These are phyloP conservation scores for Botrytis elliptica DNA, from an alignment of 2,329 filamentous ascomycete species.

Conservation along the genomic window DNA sequence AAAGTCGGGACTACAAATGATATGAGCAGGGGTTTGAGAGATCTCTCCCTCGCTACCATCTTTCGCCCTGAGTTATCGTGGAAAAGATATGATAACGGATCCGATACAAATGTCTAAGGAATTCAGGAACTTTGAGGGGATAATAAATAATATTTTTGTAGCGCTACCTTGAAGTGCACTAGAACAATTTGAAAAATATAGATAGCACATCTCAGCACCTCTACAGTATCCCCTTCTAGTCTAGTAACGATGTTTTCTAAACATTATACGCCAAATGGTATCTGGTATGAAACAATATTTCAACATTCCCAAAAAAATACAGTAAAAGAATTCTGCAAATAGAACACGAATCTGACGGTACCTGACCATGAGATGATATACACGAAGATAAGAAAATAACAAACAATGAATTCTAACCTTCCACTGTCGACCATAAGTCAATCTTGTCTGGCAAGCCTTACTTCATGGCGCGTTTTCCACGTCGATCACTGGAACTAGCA, in stretches of 20 bases:
- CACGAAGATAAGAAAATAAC: conserved; percentile 10
- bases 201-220: conserved; percentile 6
- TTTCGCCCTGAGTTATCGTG: background rate
- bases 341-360: conserved; percentile 18
- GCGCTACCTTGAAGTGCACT: background rate
- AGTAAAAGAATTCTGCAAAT: background rate
- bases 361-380: conserved; percentile 21
- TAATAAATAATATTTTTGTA: background rate
- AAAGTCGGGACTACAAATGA: conserved; percentile 29
- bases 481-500: conserved; percentile 30
- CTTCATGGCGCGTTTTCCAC: conserved; percentile 35
- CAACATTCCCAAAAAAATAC: conserved; percentile 4
- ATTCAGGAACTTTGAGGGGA: background rate
- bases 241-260: conserved; percentile 10
- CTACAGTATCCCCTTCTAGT: conserved; percentile 4
- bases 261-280: conserved; percentile 16
- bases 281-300: conserved; percentile 18
- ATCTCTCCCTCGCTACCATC: no score
- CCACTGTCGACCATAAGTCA: background rate
- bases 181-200: conserved; percentile 13
- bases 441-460: conserved; percentile 23
- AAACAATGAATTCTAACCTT: background rate
- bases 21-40: conserved; percentile 9
- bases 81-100: background rate
- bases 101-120: background rate